These are phyloP conservation scores for Citrullus mucosospermus DNA, from an alignment of 306 rosid genomes.

Conservation along the genomic window DNA sequence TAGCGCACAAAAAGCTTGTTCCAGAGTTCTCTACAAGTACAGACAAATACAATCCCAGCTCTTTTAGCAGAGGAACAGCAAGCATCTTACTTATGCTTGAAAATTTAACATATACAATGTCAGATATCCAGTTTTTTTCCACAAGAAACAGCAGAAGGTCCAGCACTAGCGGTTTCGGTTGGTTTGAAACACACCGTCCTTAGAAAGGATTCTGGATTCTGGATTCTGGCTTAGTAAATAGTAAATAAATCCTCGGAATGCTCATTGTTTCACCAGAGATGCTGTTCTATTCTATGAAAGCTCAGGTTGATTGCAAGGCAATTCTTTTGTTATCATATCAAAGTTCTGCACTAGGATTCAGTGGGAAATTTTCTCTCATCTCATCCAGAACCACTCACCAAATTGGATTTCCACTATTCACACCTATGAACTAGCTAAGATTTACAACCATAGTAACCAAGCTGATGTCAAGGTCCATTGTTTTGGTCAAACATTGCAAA, in stretches of 20 bases:
- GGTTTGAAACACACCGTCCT: not conserved
- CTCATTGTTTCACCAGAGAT: not conserved
- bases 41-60: not conserved
- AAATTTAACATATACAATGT: not conserved
- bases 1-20: not conserved
- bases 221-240: not conserved
- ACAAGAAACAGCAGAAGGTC: not conserved
- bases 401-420: not conserved
- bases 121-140: not conserved
- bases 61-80: not conserved
- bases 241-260: not conserved
- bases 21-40: not conserved
- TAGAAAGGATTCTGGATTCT: not conserved
- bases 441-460: not conserved
- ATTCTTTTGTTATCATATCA: not conserved
- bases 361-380: not conserved
- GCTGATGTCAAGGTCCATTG: not conserved
- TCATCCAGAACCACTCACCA: not conserved
- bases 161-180: not conserved
- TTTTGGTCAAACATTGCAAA: not conserved
- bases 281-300: not conserved
- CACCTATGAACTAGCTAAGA: not conserved
- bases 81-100: not conserved
- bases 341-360: not conserved
- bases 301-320: not conserved